Base-by-base conservation (phyloP, 106 monocot species). In the Apostasia ramifera region DNA sequence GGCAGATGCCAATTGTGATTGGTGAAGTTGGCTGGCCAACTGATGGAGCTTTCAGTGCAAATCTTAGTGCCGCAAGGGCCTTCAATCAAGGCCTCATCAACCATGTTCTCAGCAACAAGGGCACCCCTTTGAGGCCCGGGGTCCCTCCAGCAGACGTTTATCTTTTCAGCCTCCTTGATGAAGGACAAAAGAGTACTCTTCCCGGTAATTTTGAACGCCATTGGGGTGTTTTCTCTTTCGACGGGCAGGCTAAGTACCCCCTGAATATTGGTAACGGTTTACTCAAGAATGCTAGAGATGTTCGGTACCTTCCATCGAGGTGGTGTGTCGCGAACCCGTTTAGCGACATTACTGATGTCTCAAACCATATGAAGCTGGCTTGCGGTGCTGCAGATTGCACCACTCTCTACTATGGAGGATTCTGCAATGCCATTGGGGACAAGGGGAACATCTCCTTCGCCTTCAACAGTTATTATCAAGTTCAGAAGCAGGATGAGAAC, bases 11-110 rank as follows among this genome's bases (percentile, higher is more conserved):
- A 0, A 85, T 94, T 15, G 76, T 86, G 12, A 63, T 94, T 45
- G 89, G 90, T 40, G 94, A 94, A 71, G 82, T 90, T 5, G 89
- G 94, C 13, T 94, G 94, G 94, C 89, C 94, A 1, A 94, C 84
- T 0, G 93, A 86, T 60, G 89, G 94, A 67, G 76, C 82, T 6
- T 53, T 67, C 0, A 71, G 80, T 71, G 93, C 93, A 8, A 94
- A 94, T 70, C 76, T 82, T 10, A 84, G 73, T 55, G 94, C 94
- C 40, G 94, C 94, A 10, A 80, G 84, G 69, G 80, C 77, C 37
- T 94, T 94, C 76, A 90, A 89, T 61, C 90, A 94, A 63, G 94
- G 90, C 46, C 79, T 94, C n/a, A 73, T 94, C 44, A 84, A 76
- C 38, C 89, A 90, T 72, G 78, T 90, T 3, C 52, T 90, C 13